Conservation (phyloP, 805 yeast species). For the Danielozyma ontarioensis region DNA sequence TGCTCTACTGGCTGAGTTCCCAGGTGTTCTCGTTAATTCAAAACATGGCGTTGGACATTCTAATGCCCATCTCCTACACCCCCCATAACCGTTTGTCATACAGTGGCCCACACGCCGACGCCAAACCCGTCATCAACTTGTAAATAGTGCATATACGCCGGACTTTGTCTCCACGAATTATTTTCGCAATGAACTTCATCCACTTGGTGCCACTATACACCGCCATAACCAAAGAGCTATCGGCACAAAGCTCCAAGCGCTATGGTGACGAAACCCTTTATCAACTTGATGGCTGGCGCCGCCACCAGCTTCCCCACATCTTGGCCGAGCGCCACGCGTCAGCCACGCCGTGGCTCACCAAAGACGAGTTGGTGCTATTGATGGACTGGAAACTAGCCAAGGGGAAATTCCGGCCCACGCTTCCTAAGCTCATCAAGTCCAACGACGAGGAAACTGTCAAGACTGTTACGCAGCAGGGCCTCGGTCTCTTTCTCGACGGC, state of each 20-base stretch:
- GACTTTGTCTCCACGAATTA: too few relatives aligned
- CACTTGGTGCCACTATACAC: slow-evolving; percentile 24
- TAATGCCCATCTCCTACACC: slow-evolving; percentile 53
- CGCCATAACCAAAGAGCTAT: slow-evolving; percentile 20
- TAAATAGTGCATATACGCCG: too few relatives aligned
- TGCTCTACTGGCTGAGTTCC: slow-evolving; percentile 88
- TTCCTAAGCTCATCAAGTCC: slow-evolving; percentile 36
- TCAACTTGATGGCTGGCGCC: slow-evolving; percentile 37
- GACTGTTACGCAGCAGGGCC: slow-evolving; percentile 24
- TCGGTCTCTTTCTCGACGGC: slow-evolving; percentile 6
- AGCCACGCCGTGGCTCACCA: slow-evolving; percentile 23
- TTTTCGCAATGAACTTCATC: too few relatives aligned
- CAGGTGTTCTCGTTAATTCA: slow-evolving; percentile 73
- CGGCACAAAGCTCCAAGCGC: slow-evolving; percentile 18
- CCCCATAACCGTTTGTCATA: slow-evolving; percentile 35
- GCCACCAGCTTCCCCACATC: slow-evolving; percentile 19
- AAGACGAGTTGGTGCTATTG: slow-evolving; percentile 33
- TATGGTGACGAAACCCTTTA: slow-evolving; percentile 24
- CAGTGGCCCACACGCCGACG: slow-evolving; percentile 5
- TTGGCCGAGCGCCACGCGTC: slow-evolving; percentile 21
- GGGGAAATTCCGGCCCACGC: slow-evolving; percentile 41
- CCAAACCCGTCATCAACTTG: slow-evolving; percentile 5
- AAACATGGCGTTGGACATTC: slow-evolving; percentile 62
- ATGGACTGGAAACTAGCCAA: slow-evolving; percentile 48
- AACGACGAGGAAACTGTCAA: slow-evolving; percentile 28